A percentile compares a stretch with the other conserved stretches of the same genome.
Evolutionary conservation across 768 basidiomycete species (phyloP).

Genomic region (Lentinula guzmanii): DNA sequence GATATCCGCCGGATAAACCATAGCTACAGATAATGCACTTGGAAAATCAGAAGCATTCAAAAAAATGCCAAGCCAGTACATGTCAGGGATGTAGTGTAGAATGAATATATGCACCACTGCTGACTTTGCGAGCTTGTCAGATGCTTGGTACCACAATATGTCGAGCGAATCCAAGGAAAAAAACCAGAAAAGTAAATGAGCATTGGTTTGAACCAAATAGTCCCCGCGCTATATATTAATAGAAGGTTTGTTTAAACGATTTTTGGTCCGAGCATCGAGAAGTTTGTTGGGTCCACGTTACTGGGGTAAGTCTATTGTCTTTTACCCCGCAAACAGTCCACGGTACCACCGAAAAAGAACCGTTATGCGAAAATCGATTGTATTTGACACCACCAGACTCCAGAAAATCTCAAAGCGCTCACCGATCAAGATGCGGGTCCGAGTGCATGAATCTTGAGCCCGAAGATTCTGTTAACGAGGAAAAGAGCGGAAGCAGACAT

Average conservation of each 20-base stretch:
- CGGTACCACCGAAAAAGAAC: slow-evolving; percentile 10
- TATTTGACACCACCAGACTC: neutral
- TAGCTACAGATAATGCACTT: no score
- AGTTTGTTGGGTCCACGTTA: neutral
- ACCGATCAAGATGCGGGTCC: neutral
- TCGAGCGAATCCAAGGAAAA: neutral
- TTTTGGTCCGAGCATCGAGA: neutral
- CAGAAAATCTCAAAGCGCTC: neutral
- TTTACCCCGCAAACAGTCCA: slow-evolving; percentile 8
- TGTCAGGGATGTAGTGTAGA: neutral
- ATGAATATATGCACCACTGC: neutral
- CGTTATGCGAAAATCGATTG: neutral
- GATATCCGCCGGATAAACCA: no score
- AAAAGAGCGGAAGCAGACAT: no score
- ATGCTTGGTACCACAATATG: neutral
- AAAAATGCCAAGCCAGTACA: neutral
- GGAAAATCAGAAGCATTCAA: no score
- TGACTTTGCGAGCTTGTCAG: neutral
- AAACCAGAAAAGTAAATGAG: neutral
- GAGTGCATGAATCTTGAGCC: no score
- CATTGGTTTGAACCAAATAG: neutral
- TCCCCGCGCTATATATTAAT: neutral
- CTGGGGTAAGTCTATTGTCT: neutral
- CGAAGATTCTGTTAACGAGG: no score
- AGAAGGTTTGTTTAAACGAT: neutral